Evolutionary conservation across 306 rosid species (phyloP), one percentile per base, ranked within the genome.

Genomic region (Pterocarpus macrocarpus): DNA sequence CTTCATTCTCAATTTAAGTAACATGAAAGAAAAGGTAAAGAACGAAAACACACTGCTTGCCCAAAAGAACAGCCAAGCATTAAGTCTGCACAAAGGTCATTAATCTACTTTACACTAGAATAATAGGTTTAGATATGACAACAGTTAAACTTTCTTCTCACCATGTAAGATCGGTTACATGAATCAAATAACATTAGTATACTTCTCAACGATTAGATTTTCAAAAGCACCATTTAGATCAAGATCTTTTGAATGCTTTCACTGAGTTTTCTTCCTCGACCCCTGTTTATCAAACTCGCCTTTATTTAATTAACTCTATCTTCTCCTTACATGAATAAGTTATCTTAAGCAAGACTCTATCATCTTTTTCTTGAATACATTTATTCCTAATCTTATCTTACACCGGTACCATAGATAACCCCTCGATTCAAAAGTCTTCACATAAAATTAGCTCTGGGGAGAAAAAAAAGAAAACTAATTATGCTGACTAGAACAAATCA

Each of bases 401-500:
- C 28, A 69, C 73, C 41, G 22, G 7, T 56, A 8, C 49, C 41
- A 64, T 43, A 56, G 33, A 64, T 17, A 63, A 47, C 68, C 71
- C 50, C 57, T 12, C n/a, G 12, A 12, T 9, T 9, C 53, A 47
- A 47, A n/a, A 50, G 1, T 22, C 16, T 15, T 32, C n/a, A 47
- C n/a, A 14, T 28, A 9, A 36, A 81, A 22, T 30, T 53, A 22
- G 59, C 30, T 70, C n/a, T 34, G 15, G 57, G 39, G 4, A 34
- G 34, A 41, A 45, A 12, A 68, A 22, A 41, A 53, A 41, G 5
- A 76, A 76, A 76, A 38, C 10, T 14, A 28, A 22, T 7, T 9
- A 71, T 62, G 78, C 47, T 47, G 53, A 56, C 17, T 49, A 65
- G 63, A 39, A 38, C 38, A 75, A 35, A 39, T 68, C 56, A 84